Evolutionary conservation across 352 stramenopile genomes (phyloP), one percentile per base, ranked within the genome.

Genomic region (Phytophthora megakarya): DNA sequence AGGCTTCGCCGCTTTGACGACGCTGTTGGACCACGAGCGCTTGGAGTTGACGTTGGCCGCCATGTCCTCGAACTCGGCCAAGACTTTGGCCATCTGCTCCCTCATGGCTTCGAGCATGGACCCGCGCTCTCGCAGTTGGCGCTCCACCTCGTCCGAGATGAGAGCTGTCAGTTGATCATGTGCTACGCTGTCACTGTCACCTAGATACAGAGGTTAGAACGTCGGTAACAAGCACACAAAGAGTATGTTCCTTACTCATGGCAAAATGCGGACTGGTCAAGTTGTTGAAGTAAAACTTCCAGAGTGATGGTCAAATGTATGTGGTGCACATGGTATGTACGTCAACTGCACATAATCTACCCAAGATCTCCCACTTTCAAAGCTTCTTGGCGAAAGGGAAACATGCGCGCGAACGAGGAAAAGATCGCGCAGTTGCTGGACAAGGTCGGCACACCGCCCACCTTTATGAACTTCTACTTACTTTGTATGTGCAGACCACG

Each of bases 341-440:
- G n/a, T n/a, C n/a, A n/a, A n/a, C n/a, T n/a, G n/a, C n/a, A n/a
- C 67, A 67, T 38, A 21, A 52, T 30, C 7, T 1, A 33, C n/a
- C 5, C 32, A 21, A 64, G 45, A 71, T 61, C 59, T 62, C 67
- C 35, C 15, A 60, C 19, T 64, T 61, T 67, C 53, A 57, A n/a
- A n/a, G n/a, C n/a, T n/a, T n/a, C 51, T 52, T 48, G 37, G 37
- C 28, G n/a, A 11, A 18, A n/a, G 18, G 26, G 23, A 42, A 78
- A 63, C 26, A 93, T 93, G 84, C 78, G 78, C 47, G 79, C 58
- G 37, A 84, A 88, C 73, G 81, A 90, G 67, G 81, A 90, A 57
- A 86, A 86, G 45, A 92, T 93, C 70, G 72, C 75, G 65, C 85
- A 86, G 60, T 47, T 93, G 70, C 76, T 93, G 52, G 85, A 93